Evolutionary conservation across 106 monocot genomes (phyloP).

Genomic region (Dendrobium officinale): DNA sequence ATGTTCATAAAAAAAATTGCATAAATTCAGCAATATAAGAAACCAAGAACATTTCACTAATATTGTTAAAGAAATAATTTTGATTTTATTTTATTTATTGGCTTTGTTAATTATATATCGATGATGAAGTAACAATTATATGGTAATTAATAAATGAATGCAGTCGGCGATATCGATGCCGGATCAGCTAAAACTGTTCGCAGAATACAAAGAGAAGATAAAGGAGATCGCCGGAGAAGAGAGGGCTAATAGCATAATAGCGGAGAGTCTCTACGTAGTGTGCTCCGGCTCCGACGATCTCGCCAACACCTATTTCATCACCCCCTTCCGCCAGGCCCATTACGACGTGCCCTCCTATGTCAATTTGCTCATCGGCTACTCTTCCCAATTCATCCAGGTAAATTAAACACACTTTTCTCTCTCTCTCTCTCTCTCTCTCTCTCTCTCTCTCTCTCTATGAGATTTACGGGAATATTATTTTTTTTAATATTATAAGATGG

Average conservation of each 20-base stretch:
- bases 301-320: slow-evolving; percentile 40
- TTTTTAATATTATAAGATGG: too few species aligned
- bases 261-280: slow-evolving; percentile 26
- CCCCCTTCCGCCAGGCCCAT: slow-evolving; percentile 12
- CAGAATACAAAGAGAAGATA: slow-evolving; percentile 50
- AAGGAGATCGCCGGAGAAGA: slow-evolving; percentile 31
- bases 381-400: slow-evolving; percentile 54
- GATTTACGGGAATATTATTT: too few species aligned
- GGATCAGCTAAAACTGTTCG: slow-evolving; percentile 44
- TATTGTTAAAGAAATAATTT: too few species aligned
- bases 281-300: slow-evolving; percentile 51
- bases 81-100: too few species aligned
- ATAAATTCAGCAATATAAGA: too few species aligned
- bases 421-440: too few species aligned
- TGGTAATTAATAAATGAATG: not conserved
- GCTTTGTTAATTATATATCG: too few species aligned
- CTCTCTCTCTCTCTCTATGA: too few species aligned
- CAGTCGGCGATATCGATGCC: slow-evolving; percentile 43
- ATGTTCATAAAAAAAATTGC: too few species aligned
- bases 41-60: too few species aligned
- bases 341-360: slow-evolving; percentile 51
- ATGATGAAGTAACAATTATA: too few species aligned
- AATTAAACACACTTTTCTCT: not conserved
- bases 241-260: slow-evolving; percentile 27
- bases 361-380: slow-evolving; percentile 23